Conservation (phyloP, 2,329 filamentous ascomycete genomes). For the Pseudogymnoascus sp. region DNA sequence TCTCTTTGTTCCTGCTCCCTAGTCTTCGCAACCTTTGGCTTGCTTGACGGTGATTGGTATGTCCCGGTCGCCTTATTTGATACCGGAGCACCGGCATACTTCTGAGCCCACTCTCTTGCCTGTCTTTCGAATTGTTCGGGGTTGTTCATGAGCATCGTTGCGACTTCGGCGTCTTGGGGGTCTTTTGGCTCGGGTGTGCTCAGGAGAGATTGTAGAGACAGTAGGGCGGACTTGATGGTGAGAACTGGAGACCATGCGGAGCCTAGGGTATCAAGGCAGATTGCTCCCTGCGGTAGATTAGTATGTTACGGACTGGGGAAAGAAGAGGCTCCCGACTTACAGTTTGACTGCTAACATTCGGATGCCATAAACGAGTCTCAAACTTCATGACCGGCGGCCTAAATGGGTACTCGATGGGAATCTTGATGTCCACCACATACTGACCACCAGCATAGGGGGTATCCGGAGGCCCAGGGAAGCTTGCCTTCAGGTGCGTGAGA, state of each 20-base stretch:
- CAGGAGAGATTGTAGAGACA: conserved; percentile 88
- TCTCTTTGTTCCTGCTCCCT: conserved; percentile 24
- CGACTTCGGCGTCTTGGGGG: conserved; percentile 93
- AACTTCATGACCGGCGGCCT: conserved; percentile 87
- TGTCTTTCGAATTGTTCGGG: conserved; percentile 73
- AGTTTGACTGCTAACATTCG: conserved; percentile 90
- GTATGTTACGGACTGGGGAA: conserved; percentile 7
- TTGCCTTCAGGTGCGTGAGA: conserved; percentile 74
- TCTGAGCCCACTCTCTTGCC: conserved; percentile 85
- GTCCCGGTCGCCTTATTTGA: not conserved
- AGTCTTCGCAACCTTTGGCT: conserved; percentile 20
- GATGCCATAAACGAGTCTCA: conserved; percentile 91
- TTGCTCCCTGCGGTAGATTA: conserved; percentile 63
- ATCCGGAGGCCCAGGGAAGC: conserved; percentile 79
- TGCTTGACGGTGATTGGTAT: conserved; percentile 29
- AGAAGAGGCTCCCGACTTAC: conserved; percentile 43
- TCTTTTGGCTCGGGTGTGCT: conserved; percentile 92
- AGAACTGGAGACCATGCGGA: conserved; percentile 91
- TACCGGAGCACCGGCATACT: conserved; percentile 64
- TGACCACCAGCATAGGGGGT: conserved; percentile 87
- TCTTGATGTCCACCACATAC: conserved; percentile 76
- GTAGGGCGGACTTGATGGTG: conserved; percentile 89
- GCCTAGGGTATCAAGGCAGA: conserved; percentile 89
- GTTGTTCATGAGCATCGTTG: conserved; percentile 75
- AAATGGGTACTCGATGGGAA: conserved; percentile 88